Evolutionary conservation across 331 rosid species (phyloP), one percentile per base, ranked within the genome.

Genomic region (Acacia pycnantha): DNA sequence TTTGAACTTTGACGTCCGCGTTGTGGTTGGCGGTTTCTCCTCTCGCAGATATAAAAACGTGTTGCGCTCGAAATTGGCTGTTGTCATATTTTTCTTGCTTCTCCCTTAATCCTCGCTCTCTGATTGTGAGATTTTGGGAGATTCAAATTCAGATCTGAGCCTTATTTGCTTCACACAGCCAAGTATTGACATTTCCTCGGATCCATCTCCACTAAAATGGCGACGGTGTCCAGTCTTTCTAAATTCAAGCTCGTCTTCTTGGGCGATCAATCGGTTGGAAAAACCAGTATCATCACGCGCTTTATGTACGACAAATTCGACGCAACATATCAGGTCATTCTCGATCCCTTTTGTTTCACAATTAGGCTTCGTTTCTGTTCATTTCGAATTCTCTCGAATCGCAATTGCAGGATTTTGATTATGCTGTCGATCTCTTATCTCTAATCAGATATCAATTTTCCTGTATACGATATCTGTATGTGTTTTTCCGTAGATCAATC

Each of bases 221-320:
- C 97, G 87, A 90, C 98, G 86, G 97, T 95, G 59, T 95, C 99
- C 75, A 97, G 97, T 89, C 94, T 95, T 82, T 97, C 99, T 83
- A 95, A 95, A 86, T 95, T 93, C 97, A 95, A 95, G 90, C 97
- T 95, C 26, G 98, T 95, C 69, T 95, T 95, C 90, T 89, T 95
- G 77, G 99, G 99, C 84, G 99, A 95, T 82, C 99, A 95, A 88
- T 95, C 99, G n/a, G 98, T 95, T 29, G 99, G 99, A 8, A 95
- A 95, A 88, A 95, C 99, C 87, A 93, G 98, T 89, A 93, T 95
- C 87, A 93, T 95, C 90, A 95, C 99, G 66, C 99, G 99, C 86
- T 93, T 95, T 88, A 95, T 95, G 99, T 95, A 95, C 89, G 99
- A 95, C 91, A 95, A 95, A 88, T 95, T 95, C 86, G 98, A 95